Conservation (phyloP, 2,329 filamentous ascomycete genomes). For the Elsinoe batatas region DNA sequence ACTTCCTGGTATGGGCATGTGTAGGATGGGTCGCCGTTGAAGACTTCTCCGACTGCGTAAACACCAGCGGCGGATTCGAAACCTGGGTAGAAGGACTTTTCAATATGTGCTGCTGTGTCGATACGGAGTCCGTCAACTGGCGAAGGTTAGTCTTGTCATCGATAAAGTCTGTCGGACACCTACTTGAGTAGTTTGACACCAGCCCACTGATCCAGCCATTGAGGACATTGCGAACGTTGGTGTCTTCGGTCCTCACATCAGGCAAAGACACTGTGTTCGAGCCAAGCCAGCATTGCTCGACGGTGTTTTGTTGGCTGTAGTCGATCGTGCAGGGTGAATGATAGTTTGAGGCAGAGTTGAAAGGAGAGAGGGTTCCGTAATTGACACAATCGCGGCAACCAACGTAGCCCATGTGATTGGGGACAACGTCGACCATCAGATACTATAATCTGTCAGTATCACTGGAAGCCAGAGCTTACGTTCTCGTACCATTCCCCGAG, state of each 20-base stretch:
- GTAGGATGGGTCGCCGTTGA: conserved; percentile 26
- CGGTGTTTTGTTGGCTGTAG: conserved; percentile 38
- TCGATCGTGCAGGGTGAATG: conserved; percentile 50
- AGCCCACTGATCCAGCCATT: conserved; percentile 50
- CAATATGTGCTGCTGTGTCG: conserved; percentile 38
- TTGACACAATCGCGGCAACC: conserved; percentile 22
- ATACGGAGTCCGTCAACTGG: conserved; percentile 42
- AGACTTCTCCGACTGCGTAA: conserved; percentile 38
- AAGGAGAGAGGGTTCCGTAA: conserved; percentile 30
- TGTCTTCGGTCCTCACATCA: conserved; percentile 48
- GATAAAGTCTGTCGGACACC: not conserved
- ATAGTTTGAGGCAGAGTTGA: conserved; percentile 30
- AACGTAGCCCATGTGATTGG: conserved; percentile 30
- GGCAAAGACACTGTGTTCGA: conserved; percentile 46
- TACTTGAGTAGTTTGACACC: conserved; percentile 47
- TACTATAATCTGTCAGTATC: conserved; percentile 17
- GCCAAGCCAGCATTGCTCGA: conserved; percentile 30
- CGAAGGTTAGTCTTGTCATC: not conserved
- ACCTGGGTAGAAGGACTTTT: conserved; percentile 29
- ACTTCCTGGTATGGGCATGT: conserved; percentile 34
- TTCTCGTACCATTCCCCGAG: conserved; percentile 25
- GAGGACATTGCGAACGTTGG: conserved; percentile 40
- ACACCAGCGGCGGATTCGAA: conserved; percentile 27
- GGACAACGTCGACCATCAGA: conserved; percentile 29
- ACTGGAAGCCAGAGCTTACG: not conserved